Conservation (phyloP, 495 filamentous ascomycete genomes). For the Penicillium alfredii region DNA sequence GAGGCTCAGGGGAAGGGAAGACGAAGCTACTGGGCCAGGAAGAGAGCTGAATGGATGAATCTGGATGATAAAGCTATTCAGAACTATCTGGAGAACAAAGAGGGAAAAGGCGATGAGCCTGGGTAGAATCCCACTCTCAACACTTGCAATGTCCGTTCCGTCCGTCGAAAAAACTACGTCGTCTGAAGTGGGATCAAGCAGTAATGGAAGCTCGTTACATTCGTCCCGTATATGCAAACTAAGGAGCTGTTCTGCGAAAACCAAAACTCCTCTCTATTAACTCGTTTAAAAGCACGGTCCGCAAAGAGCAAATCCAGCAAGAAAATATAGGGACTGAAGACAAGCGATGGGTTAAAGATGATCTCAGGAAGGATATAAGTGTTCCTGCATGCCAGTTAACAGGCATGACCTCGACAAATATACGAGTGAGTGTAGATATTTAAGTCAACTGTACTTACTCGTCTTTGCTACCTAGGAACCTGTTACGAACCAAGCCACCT, state of each 20-base stretch:
- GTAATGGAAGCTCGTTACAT: constrained; percentile 26
- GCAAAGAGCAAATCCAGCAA: constrained; percentile 33
- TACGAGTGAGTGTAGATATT: too few species aligned
- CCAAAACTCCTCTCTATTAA: constrained; percentile 25
- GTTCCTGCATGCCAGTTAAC: constrained; percentile 20
- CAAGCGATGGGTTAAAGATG: constrained; percentile 30
- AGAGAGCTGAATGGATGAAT: too few species aligned
- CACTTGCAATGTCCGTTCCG: constrained; percentile 22
- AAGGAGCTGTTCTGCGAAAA: constrained; percentile 22
- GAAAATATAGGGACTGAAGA: constrained; percentile 31
- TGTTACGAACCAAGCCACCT: too few species aligned
- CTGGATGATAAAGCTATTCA: too few species aligned
- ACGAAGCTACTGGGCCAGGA: too few species aligned
- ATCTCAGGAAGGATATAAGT: constrained; percentile 34
- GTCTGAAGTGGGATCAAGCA: constrained; percentile 15
- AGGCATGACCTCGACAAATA: too few species aligned
- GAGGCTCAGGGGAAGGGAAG: too few species aligned
- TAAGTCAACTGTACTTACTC: constrained; percentile 24
- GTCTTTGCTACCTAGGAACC: too few species aligned
- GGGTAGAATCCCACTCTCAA: too few species aligned
- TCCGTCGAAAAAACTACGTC: constrained; percentile 18
- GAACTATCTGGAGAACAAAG: too few species aligned
- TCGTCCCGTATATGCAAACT: constrained; percentile 20
- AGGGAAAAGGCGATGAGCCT: too few species aligned
- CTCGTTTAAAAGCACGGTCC: constrained; percentile 23